Conservation (phyloP, 768 basidiomycete species). For the Pleurotus eryngii region DNA sequence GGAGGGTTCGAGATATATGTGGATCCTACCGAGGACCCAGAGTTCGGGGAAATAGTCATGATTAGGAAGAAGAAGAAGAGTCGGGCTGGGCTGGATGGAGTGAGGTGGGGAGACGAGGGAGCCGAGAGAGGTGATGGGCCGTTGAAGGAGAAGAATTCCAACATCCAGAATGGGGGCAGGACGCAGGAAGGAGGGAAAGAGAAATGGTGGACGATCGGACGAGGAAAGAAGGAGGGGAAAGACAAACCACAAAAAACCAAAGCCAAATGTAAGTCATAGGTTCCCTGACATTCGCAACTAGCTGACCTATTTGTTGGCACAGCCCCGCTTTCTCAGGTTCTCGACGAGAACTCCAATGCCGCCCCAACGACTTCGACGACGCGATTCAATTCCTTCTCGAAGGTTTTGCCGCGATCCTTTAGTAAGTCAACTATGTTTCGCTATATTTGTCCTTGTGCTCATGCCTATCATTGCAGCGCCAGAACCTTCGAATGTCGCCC, state of each 20-base stretch:
- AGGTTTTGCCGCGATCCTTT: constrained; percentile 12
- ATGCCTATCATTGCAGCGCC: background rate
- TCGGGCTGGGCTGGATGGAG: constrained; percentile 54
- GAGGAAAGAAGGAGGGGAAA: constrained; percentile 72
- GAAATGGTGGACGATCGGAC: constrained; percentile 83
- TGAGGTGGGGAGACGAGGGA: constrained; percentile 61
- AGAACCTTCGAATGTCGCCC: constrained; percentile 1
- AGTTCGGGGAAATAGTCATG: constrained; percentile 65
- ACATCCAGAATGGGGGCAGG: constrained; percentile 25
- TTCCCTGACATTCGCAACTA: constrained; percentile 8
- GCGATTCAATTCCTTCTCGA: constrained; percentile 61
- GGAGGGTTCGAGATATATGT: constrained; percentile 71
- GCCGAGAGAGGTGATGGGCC: constrained; percentile 20
- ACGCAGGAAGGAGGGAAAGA: constrained; percentile 44
- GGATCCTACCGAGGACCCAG: constrained; percentile 61
- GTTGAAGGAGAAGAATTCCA: constrained; percentile 10
- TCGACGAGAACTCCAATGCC: constrained; percentile 6
- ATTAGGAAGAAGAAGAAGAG: constrained; percentile 80
- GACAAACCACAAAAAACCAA: constrained; percentile 48
- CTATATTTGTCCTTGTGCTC: background rate
- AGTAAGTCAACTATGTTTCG: constrained; percentile 19
- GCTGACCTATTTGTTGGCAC: background rate
- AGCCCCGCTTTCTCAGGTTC: constrained; percentile 7
- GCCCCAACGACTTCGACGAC: constrained; percentile 32
- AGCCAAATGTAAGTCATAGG: constrained; percentile 34